phyloP scores from a whole-genome alignment of 768 basidiomycete species.

The Russula sp. region DNA sequence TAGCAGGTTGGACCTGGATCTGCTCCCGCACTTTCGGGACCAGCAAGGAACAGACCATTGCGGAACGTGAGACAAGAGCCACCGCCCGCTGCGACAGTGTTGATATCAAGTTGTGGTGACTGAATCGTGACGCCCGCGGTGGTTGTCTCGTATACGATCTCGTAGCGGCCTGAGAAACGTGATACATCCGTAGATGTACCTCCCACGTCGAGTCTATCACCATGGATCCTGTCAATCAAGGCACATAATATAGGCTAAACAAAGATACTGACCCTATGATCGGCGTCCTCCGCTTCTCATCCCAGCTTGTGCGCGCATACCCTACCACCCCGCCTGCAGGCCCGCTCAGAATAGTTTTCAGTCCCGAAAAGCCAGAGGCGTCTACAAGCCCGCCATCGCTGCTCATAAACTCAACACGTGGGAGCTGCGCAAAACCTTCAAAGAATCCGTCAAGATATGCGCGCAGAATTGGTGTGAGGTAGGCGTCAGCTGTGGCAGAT shows the following conservation, averaged over 20 bases:
- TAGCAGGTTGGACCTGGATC: slow-evolving; percentile 93
- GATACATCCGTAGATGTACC: slow-evolving; percentile 96
- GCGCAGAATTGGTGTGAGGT: slow-evolving; percentile 82
- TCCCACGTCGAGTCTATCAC: slow-evolving; percentile 74
- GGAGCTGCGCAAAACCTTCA: slow-evolving; percentile 68
- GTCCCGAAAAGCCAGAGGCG: slow-evolving; percentile 77
- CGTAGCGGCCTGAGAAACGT: slow-evolving; percentile 84
- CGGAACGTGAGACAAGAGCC: slow-evolving; percentile 85
- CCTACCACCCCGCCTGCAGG: slow-evolving; percentile 97
- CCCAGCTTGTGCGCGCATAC: slow-evolving; percentile 90
- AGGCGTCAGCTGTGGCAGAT: slow-evolving; percentile 91
- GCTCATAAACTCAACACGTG: slow-evolving; percentile 92
- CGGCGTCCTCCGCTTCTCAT: slow-evolving; percentile 57
- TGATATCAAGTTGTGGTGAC: slow-evolving; percentile 90
- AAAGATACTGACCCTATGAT: slow-evolving; percentile 67
- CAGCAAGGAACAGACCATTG: slow-evolving; percentile 86
- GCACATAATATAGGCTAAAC: not conserved
- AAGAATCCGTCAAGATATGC: slow-evolving; percentile 92
- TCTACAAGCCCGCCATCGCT: slow-evolving; percentile 86
- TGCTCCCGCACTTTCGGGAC: slow-evolving; percentile 90
- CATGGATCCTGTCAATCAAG: not conserved
- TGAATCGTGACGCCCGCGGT: slow-evolving; percentile 93
- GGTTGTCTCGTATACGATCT: slow-evolving; percentile 91
- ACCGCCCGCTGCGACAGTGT: slow-evolving; percentile 93
- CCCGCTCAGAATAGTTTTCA: slow-evolving; percentile 89